Evolutionary conservation across 2,329 filamentous ascomycete species (phyloP), one percentile per base, ranked within the genome.

Genomic region (Penicillium sp.): DNA sequence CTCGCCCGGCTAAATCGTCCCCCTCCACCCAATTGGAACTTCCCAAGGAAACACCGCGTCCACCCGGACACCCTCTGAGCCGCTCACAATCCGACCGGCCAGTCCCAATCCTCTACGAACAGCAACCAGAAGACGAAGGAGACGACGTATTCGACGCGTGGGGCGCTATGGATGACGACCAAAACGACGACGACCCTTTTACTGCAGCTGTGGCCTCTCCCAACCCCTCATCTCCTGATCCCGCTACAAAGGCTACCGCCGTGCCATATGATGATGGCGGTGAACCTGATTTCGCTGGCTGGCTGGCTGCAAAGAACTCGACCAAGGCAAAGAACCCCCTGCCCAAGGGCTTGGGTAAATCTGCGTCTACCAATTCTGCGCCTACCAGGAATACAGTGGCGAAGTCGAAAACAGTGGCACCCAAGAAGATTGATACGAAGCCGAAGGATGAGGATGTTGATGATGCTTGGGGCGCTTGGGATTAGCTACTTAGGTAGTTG

Each of bases 241-340:
- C 66, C 7, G 60, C 67, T 7, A 53, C 62, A 9, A 62, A 66
- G 43, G 45, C 67, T 6, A 62, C 75, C 27, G 59, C 72, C 27
- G 72, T 78, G 6, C 78, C 85, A 0, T 92, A 87, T 56, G 88
- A 92, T 51, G 90, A 95, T 59, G 84, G 87, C 24, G 84, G 86
- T 2, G 92, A 98, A 68, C 92, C 92, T 0, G 93, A 97, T 68
- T 97, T 98, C 70, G 92, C 90, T 4, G 91, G 90, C 4, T 97
- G 93, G 91, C 72, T 97, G 20, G 90, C 89, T 10, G 90, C 91
- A 10, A 89, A 96, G 66, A 83, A 87, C 5, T 80, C 85, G 55
- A 81, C 87, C 55, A 96, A 95, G 61, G 67, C 71, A 1, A 79
- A 78, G 60, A 93, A 88, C 57, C 74, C 85, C 2, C 66, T 97